Conservation (phyloP, 768 basidiomycete genomes). For the Rhizopogon vesiculosus region DNA sequence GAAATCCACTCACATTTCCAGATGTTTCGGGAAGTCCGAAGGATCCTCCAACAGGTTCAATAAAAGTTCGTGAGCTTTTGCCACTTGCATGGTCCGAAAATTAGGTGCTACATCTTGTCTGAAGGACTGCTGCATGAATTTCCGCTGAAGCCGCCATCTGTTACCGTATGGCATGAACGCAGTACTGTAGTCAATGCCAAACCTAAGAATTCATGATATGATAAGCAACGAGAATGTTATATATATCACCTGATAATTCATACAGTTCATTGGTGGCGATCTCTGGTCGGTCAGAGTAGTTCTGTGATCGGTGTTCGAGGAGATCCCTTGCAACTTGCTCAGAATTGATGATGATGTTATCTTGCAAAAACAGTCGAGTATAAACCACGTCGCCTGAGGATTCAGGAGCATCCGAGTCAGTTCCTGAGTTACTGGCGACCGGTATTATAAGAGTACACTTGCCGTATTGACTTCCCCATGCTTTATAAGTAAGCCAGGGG, state of each 20-base stretch:
- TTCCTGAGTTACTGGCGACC: no score
- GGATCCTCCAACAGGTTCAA: constrained; percentile 8
- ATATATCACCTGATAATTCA: neutral
- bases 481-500: neutral
- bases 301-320: constrained; percentile 14
- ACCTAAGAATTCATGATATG: constrained; percentile 1
- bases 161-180: constrained; percentile 12
- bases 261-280: constrained; percentile 12
- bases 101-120: constrained; percentile 6
- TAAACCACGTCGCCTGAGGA: no score
- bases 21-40: constrained; percentile 2
- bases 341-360: no score
- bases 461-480: no score
- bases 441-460: no score
- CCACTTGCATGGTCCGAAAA: constrained; percentile 13
- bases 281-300: constrained; percentile 14
- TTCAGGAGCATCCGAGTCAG: no score
- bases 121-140: constrained; percentile 17
- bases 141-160: constrained; percentile 14
- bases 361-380: no score
- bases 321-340: neutral
- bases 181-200: constrained; percentile 13
- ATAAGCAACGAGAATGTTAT: neutral
- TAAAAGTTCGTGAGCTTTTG: constrained; percentile 5
- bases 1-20: constrained; percentile 6